A percentile compares a stretch with the other conserved stretches of the same genome.
Conservation (phyloP, 352 stramenopile species). For the Phytophthora sp. region DNA sequence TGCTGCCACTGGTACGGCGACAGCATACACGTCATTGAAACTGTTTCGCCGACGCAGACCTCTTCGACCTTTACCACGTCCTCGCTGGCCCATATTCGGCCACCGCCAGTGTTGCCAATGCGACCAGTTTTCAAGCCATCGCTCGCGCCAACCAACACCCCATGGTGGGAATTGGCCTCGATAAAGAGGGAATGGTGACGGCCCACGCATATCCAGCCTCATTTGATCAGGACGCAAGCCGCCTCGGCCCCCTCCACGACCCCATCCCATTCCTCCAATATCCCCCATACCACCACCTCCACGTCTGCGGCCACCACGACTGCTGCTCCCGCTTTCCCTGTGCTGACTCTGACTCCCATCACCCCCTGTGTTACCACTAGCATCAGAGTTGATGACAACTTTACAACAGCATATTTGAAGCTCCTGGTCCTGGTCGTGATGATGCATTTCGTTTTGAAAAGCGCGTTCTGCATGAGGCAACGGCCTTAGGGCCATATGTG, state of each 20-base stretch:
- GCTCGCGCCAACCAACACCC: conserved; percentile 27
- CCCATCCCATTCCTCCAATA: conserved; percentile 14
- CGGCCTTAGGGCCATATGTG: conserved; percentile 7
- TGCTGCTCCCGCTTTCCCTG: conserved; percentile 3
- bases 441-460: conserved; percentile 33
- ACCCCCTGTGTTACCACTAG: conserved; percentile 1
- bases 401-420: conserved; percentile 52
- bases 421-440: conserved; percentile 26
- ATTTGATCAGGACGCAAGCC: conserved; percentile 26
- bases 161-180: conserved; percentile 24
- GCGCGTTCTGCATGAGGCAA: conserved; percentile 21
- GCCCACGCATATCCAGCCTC: conserved; percentile 11
- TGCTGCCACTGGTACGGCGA: conserved; percentile 30
- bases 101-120: conserved; percentile 29
- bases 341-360: conserved; percentile 8
- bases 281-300: conserved; percentile 20
- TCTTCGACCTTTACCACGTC: conserved; percentile 13
- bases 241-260: conserved; percentile 28
- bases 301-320: conserved; percentile 8
- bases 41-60: conserved; percentile 52
- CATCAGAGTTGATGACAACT: conserved; percentile 35
- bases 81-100: conserved; percentile 6
- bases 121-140: conserved; percentile 25
- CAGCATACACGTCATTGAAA: conserved; percentile 52
- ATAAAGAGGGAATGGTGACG: conserved; percentile 17